Evolutionary conservation across 164 flowering plant species (phyloP).

Genomic region (Nymphaea thermarum): DNA sequence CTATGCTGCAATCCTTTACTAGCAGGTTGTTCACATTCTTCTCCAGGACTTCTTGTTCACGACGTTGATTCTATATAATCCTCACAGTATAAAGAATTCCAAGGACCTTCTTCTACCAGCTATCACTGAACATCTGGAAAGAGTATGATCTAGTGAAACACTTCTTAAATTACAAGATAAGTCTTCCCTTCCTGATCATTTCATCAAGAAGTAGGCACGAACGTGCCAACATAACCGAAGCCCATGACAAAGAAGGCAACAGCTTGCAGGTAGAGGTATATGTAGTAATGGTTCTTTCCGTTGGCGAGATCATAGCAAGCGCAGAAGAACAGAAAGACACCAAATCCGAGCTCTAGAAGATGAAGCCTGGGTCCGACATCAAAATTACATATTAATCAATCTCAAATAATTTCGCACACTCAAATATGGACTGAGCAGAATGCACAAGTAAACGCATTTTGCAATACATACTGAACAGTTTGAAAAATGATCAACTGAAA

Average conservation of each 20-base stretch:
- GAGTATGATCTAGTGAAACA: too few relatives aligned
- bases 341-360: constrained; percentile 45
- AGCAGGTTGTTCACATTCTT: too few relatives aligned
- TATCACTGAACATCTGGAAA: too few relatives aligned
- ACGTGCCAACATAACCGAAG: constrained; percentile 71
- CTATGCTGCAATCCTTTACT: too few relatives aligned
- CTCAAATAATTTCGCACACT: too few relatives aligned
- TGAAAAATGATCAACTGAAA: neutral
- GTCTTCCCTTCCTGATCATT: too few relatives aligned
- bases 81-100: too few relatives aligned
- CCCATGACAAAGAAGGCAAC: constrained; percentile 63
- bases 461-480: neutral
- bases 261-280: constrained; percentile 60
- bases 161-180: too few relatives aligned
- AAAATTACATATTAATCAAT: too few relatives aligned
- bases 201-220: constrained; percentile 35
- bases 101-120: too few relatives aligned
- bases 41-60: too few relatives aligned
- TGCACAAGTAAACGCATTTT: neutral
- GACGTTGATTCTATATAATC: too few relatives aligned
- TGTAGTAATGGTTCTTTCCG: constrained; percentile 55
- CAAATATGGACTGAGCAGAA: neutral
- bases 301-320: constrained; percentile 50
- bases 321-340: constrained; percentile 47
- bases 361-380: constrained; percentile 25